Evolutionary conservation across 2,329 filamentous ascomycete genomes (phyloP).

Genomic region (Cryphonectria naterciae): DNA sequence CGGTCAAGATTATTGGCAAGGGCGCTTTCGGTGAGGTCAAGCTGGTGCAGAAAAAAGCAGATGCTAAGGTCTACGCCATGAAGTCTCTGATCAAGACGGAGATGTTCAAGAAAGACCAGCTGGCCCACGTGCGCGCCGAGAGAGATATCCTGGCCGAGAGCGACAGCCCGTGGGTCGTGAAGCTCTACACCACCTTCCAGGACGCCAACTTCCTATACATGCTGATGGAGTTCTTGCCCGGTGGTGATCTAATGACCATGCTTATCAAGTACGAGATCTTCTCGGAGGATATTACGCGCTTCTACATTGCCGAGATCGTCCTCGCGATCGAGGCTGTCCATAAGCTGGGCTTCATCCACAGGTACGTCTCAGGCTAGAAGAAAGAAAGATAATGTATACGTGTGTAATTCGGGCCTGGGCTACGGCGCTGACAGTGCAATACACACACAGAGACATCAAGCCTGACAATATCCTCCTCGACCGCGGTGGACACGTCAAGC

Average conservation of each 20-base stretch:
- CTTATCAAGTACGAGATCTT: conserved; percentile 99
- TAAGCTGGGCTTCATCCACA: conserved; percentile 96
- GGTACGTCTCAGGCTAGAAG: conserved; percentile 59
- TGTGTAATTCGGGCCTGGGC: not conserved
- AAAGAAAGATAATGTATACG: not conserved
- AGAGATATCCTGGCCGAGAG: conserved; percentile 97
- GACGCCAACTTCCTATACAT: conserved; percentile 96
- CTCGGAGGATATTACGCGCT: conserved; percentile 96
- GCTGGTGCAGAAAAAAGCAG: conserved; percentile 92
- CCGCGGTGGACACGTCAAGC: conserved; percentile 92
- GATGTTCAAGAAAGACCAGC: conserved; percentile 99
- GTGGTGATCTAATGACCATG: conserved; percentile 99
- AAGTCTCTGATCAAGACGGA: conserved; percentile 98
- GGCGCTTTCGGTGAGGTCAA: conserved; percentile 98
- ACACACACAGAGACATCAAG: conserved; percentile 97
- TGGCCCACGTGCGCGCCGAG: conserved; percentile 96
- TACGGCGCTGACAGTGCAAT: not conserved
- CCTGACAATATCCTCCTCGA: conserved; percentile 98
- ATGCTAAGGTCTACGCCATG: conserved; percentile 96
- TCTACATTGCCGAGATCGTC: conserved; percentile 98
- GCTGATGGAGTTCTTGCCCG: conserved; percentile 98
- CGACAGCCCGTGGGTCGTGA: conserved; percentile 99
- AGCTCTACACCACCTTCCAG: conserved; percentile 97
- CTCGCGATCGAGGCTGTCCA: conserved; percentile 98
- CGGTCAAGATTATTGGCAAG: conserved; percentile 98